Evolutionary conservation across 768 basidiomycete species (phyloP).

Genomic region (Hericium alpestre): DNA sequence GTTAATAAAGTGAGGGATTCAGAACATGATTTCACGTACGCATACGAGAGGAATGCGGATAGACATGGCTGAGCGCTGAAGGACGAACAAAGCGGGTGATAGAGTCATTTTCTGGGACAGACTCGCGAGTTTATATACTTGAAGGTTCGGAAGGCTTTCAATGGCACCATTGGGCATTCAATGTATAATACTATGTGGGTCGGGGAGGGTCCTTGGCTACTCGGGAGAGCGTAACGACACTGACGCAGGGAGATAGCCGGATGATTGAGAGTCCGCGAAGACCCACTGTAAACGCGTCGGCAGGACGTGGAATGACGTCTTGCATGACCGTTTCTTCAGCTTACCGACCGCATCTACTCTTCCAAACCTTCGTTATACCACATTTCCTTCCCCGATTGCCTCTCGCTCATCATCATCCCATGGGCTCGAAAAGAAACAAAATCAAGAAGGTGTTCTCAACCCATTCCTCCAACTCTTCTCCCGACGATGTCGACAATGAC

Average conservation of each 20-base stretch:
- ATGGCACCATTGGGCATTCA: no score
- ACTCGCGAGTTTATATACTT: no score
- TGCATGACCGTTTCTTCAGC: not conserved
- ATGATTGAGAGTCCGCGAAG: not conserved
- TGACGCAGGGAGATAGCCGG: not conserved
- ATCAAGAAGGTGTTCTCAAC: slow-evolving; percentile 34
- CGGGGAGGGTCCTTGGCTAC: no score
- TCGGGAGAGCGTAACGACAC: not conserved
- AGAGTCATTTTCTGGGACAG: no score
- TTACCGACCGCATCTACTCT: not conserved
- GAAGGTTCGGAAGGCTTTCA: no score
- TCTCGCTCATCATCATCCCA: slow-evolving; percentile 12
- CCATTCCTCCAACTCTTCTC: slow-evolving; percentile 9
- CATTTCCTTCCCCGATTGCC: no score
- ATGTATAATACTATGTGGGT: no score
- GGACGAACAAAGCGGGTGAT: not conserved
- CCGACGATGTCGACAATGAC: slow-evolving; percentile 31
- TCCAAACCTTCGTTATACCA: not conserved
- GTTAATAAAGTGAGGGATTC: not conserved
- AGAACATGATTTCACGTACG: not conserved
- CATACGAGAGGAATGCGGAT: not conserved
- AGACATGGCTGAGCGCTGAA: not conserved
- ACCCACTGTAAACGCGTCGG: not conserved
- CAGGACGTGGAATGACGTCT: not conserved
- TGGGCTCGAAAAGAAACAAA: slow-evolving; percentile 52